Conservation (phyloP, 2,329 filamentous ascomycete genomes). For the Amylocarpus encephaloides region DNA sequence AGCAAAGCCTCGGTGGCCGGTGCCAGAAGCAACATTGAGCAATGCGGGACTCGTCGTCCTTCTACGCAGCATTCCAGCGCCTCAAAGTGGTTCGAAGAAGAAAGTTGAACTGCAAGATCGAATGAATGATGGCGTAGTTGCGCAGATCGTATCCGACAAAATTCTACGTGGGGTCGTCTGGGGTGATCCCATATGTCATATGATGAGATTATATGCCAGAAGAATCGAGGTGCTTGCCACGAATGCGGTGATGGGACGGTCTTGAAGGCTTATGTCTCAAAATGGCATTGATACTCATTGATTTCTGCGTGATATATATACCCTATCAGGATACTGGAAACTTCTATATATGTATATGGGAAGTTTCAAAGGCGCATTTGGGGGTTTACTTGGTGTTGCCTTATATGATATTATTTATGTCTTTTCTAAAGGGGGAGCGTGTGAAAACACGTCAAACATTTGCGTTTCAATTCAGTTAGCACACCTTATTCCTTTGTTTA, state of each 20-base stretch:
- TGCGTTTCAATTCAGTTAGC: too few species aligned
- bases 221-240: constrained; percentile 67
- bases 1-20: constrained; percentile 49
- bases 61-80: constrained; percentile 46
- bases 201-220: constrained; percentile 70
- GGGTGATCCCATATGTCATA: constrained; percentile 74
- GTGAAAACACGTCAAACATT: too few species aligned
- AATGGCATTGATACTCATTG: too few species aligned
- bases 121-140: constrained; percentile 56
- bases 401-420: too few species aligned
- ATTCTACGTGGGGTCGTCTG: constrained; percentile 66
- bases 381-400: too few species aligned
- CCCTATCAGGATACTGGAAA: too few species aligned
- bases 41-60: constrained; percentile 65
- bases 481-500: too few species aligned
- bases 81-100: constrained; percentile 35
- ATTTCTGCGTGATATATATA: too few species aligned
- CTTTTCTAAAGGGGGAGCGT: too few species aligned
- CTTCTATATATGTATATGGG: too few species aligned
- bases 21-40: constrained; percentile 60
- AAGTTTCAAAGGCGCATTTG: too few species aligned
- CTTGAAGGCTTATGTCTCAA: constrained; percentile 8
- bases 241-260: constrained; percentile 50
- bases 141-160: constrained; percentile 61
- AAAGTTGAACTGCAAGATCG: constrained; percentile 43